Conservation (phyloP, 2,329 filamentous ascomycete species). For the Pseudocercospora cruenta region DNA sequence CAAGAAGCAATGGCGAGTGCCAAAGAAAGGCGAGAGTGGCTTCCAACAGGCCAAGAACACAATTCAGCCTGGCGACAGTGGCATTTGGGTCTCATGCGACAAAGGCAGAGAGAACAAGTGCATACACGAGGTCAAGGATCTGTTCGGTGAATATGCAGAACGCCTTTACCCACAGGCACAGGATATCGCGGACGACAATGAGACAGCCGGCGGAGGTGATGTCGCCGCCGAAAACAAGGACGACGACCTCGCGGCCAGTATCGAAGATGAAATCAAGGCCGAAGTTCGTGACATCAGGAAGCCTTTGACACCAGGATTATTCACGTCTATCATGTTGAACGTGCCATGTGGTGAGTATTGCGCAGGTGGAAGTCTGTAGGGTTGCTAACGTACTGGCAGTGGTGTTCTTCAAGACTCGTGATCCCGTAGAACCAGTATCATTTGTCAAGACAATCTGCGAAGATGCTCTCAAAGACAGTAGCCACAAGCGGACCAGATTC, state of each 20-base stretch:
- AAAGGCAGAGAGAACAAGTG: slow-evolving; percentile 72
- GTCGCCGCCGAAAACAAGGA: slow-evolving; percentile 39
- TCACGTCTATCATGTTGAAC: slow-evolving; percentile 58
- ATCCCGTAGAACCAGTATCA: slow-evolving; percentile 62
- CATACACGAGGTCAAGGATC: slow-evolving; percentile 65
- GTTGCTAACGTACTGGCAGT: slow-evolving; percentile 44
- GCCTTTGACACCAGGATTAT: slow-evolving; percentile 52
- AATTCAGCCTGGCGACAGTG: slow-evolving; percentile 70
- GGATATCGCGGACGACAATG: slow-evolving; percentile 35
- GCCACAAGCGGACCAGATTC: slow-evolving; percentile 59
- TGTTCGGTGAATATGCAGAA: slow-evolving; percentile 70
- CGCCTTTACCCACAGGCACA: slow-evolving; percentile 52
- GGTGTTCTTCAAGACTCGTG: slow-evolving; percentile 61
- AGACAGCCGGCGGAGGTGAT: not conserved
- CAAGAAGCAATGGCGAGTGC: slow-evolving; percentile 51
- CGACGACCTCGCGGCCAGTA: slow-evolving; percentile 55
- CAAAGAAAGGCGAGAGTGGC: slow-evolving; percentile 38
- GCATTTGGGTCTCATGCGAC: slow-evolving; percentile 78
- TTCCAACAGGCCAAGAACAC: slow-evolving; percentile 32
- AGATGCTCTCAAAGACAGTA: slow-evolving; percentile 55
- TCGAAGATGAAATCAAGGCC: slow-evolving; percentile 72
- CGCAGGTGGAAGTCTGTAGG: not conserved
- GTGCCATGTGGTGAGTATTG: slow-evolving; percentile 56
- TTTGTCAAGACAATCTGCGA: slow-evolving; percentile 63
- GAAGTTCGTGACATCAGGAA: slow-evolving; percentile 69